These are phyloP conservation scores for Aspergillus fijiensis DNA, from an alignment of 2,329 filamentous ascomycete genomes.

Conservation along the genomic window DNA sequence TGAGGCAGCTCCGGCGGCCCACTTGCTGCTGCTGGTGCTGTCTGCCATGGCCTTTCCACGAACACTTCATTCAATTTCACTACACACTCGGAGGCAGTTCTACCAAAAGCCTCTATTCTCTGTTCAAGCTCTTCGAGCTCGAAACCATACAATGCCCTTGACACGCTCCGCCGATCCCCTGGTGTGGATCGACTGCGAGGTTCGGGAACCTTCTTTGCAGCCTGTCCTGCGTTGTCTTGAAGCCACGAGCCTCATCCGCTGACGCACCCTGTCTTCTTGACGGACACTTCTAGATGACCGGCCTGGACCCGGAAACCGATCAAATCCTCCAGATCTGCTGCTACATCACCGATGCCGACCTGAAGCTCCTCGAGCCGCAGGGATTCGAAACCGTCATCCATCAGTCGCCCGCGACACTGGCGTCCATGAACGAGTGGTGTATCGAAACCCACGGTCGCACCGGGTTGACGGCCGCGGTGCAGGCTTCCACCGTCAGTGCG, in stretches of 20 bases:
- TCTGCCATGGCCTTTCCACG: neutral
- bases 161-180: conserved; percentile 62
- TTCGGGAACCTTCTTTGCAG: conserved; percentile 29
- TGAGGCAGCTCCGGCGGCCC: neutral
- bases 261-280: neutral
- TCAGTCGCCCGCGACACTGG: conserved; percentile 67
- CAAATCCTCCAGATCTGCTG: conserved; percentile 90
- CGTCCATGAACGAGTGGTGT: conserved; percentile 88
- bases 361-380: conserved; percentile 70
- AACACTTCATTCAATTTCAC: neutral
- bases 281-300: conserved; percentile 72
- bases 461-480: conserved; percentile 76
- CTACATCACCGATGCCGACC: conserved; percentile 78
- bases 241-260: neutral
- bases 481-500: conserved; percentile 70
- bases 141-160: conserved; percentile 39
- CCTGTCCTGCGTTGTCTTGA: neutral
- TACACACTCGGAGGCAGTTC: neutral
- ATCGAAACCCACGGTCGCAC: conserved; percentile 72
- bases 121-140: neutral
- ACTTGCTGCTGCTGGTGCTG: neutral
- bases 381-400: conserved; percentile 82
- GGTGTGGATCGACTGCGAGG: conserved; percentile 84
- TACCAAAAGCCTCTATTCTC: neutral
- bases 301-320: conserved; percentile 73